These are phyloP conservation scores for Penicillium sp. DNA, from an alignment of 2,329 filamentous ascomycete species.

Conservation along the genomic window DNA sequence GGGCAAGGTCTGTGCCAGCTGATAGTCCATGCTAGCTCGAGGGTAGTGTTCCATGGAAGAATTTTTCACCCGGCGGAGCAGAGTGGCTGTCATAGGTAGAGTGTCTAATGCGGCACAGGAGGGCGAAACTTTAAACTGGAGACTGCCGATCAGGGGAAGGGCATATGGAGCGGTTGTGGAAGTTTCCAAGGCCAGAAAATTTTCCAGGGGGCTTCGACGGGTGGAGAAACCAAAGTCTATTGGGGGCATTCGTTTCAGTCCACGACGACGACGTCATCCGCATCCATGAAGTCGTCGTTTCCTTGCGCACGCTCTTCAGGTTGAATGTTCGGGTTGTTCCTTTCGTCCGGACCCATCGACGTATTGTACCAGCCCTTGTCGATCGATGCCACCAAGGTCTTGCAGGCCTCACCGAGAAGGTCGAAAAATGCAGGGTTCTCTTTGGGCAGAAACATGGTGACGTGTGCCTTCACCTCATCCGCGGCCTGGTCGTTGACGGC, in stretches of 20 bases:
- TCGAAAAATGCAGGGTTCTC: constrained; percentile 47
- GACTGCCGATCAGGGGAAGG: constrained; percentile 15
- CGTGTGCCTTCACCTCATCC: constrained; percentile 81
- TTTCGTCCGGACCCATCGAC: constrained; percentile 24
- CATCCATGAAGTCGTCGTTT: constrained; percentile 30
- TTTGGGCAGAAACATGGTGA: constrained; percentile 46
- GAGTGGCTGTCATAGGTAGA: constrained; percentile 7
- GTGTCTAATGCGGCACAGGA: constrained; percentile 1
- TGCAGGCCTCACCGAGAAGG: constrained; percentile 40
- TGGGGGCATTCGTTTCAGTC: constrained; percentile 19
- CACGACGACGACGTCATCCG: constrained; percentile 36
- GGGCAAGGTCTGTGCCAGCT: neutral
- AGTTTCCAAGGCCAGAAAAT: neutral
- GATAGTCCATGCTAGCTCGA: neutral
- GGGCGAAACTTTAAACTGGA: constrained; percentile 11
- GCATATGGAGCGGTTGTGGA: constrained; percentile 1
- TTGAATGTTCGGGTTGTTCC: constrained; percentile 16
- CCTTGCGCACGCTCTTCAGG: constrained; percentile 1
- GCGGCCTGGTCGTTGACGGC: constrained; percentile 74
- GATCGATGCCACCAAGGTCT: constrained; percentile 39
- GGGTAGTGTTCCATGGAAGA: neutral
- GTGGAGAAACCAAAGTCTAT: constrained; percentile 1
- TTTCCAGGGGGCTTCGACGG: neutral
- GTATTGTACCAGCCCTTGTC: constrained; percentile 41
- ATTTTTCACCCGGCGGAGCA: constrained; percentile 1